Percentiles rank a stretch among this genome's conserved stretches.
Evolutionary conservation across 2,329 filamentous ascomycete genomes (phyloP).

Genomic region (Daldinia sp.): DNA sequence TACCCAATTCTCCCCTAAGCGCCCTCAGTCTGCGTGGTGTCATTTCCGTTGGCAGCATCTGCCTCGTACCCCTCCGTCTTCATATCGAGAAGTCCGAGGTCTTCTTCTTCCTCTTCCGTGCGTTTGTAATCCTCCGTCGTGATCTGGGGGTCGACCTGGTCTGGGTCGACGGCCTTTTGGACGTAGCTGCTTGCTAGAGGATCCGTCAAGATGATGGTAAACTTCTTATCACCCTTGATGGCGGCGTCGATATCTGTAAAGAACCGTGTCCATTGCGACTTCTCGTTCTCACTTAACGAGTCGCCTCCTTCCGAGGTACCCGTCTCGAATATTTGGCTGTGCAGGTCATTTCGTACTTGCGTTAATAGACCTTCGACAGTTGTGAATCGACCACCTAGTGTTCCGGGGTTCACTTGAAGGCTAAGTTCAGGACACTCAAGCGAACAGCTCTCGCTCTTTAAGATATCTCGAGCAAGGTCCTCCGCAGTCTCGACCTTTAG

Average conservation of each 20-base stretch:
- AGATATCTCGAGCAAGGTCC: slow-evolving; percentile 89
- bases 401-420: slow-evolving; percentile 89
- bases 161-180: slow-evolving; percentile 83
- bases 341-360: slow-evolving; percentile 89
- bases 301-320: slow-evolving; percentile 73
- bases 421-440: slow-evolving; percentile 87
- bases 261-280: slow-evolving; percentile 80
- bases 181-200: slow-evolving; percentile 93
- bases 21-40: slow-evolving; percentile 16
- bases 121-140: slow-evolving; percentile 82
- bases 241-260: slow-evolving; percentile 79
- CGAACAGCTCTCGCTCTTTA: slow-evolving; percentile 93
- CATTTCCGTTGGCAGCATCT: slow-evolving; percentile 45
- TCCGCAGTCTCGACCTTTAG: slow-evolving; percentile 72
- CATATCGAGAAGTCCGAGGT: slow-evolving; percentile 90
- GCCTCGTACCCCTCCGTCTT: slow-evolving; percentile 87
- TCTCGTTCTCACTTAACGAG: slow-evolving; percentile 72
- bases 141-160: slow-evolving; percentile 77
- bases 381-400: slow-evolving; percentile 93
- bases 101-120: slow-evolving; percentile 92
- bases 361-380: slow-evolving; percentile 94
- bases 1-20: neutral
- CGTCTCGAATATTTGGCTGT: slow-evolving; percentile 84
- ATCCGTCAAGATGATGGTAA: slow-evolving; percentile 84
- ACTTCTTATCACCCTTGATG: slow-evolving; percentile 80